Evolutionary conservation across 495 filamentous ascomycete species (phyloP).

Genomic region (Hyaloscypha variabilis): DNA sequence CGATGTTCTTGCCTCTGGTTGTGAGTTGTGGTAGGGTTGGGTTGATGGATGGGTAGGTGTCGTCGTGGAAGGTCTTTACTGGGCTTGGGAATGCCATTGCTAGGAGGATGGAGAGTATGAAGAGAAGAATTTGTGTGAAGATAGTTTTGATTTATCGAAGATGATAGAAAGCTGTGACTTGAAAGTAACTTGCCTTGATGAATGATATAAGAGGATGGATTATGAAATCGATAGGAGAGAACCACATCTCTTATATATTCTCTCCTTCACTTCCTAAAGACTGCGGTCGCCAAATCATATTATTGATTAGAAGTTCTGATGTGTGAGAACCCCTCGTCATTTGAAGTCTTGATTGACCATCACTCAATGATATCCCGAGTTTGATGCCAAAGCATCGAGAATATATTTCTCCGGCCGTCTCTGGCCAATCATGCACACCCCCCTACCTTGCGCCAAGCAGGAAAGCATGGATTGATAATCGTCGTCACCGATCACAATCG

Average conservation of each 20-base stretch:
- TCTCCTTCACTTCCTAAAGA: too few species aligned
- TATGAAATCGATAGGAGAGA: too few species aligned
- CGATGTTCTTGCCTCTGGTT: slow-evolving; percentile 43
- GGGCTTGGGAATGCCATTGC: slow-evolving; percentile 23
- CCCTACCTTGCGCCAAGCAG: not conserved
- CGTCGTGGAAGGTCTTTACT: slow-evolving; percentile 33
- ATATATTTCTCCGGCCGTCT: not conserved
- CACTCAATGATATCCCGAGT: not conserved
- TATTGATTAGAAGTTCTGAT: not conserved
- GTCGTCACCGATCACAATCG: not conserved
- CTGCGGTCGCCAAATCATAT: not conserved
- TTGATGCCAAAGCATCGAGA: not conserved
- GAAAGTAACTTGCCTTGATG: too few species aligned
- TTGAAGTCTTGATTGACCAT: not conserved
- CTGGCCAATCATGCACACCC: not conserved
- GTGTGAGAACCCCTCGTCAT: not conserved
- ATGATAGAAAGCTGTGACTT: too few species aligned
- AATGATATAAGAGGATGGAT: too few species aligned
- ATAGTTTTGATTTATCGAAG: too few species aligned
- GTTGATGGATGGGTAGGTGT: slow-evolving; percentile 45
- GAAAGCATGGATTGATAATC: not conserved
- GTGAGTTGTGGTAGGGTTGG: slow-evolving; percentile 43
- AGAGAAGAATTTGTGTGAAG: too few species aligned
- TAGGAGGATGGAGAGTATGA: too few species aligned
- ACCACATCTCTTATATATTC: not conserved